phyloP scores from a whole-genome alignment of 176 grass and related monocot species.

The Tillandsia fasciculata region DNA sequence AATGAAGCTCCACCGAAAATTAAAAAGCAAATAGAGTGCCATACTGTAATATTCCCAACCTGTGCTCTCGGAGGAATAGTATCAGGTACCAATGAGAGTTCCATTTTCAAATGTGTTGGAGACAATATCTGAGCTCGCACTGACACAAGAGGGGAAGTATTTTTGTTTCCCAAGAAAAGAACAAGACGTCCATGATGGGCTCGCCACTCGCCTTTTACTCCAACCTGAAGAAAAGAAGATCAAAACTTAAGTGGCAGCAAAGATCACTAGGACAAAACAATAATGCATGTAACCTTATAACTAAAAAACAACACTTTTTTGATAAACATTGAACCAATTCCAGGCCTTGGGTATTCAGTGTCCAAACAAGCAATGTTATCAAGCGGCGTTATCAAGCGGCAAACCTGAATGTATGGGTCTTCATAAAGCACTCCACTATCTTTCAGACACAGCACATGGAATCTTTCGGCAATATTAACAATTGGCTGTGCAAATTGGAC shows the following conservation, averaged over 20 bases:
- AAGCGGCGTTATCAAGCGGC: conserved; percentile 5
- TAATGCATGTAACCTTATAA: neutral
- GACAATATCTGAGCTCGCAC: conserved; percentile 66
- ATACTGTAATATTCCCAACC: conserved; percentile 32
- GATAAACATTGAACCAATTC: neutral
- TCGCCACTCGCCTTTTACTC: conserved; percentile 93
- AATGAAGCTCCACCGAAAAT: neutral
- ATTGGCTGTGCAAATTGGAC: conserved; percentile 48
- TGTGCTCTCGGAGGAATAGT: conserved; percentile 96
- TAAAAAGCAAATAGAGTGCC: conserved; percentile 3
- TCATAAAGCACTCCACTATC: conserved; percentile 94
- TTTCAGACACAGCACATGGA: conserved; percentile 81
- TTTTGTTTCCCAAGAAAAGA: conserved; percentile 98
- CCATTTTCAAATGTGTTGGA: conserved; percentile 73
- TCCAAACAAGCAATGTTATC: neutral
- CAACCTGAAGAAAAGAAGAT: conserved; percentile 51
- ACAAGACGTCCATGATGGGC: conserved; percentile 77
- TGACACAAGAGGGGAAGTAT: conserved; percentile 59
- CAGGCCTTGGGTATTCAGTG: too few species aligned
- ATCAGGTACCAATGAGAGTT: conserved; percentile 76
- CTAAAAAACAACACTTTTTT: neutral
- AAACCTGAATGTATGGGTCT: conserved; percentile 93
- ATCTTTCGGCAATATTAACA: conserved; percentile 73
- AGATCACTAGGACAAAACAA: neutral
- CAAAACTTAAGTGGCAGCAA: conserved; percentile 3